phyloP scores from a whole-genome alignment of 192 early-diverging fungal species.

The Linnemannia schmuckeri region DNA sequence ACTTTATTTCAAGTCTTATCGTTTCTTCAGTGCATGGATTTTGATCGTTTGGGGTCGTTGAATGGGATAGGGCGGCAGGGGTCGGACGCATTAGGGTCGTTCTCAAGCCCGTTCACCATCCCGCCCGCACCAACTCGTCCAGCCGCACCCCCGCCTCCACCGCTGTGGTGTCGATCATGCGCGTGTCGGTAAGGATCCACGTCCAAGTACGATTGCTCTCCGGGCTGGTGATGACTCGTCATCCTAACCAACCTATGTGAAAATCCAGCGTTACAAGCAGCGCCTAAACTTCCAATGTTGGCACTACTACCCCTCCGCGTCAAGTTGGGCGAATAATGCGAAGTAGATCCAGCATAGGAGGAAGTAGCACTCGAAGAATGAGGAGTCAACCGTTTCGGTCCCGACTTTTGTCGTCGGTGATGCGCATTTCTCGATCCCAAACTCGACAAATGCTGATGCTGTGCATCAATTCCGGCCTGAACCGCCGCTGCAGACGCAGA shows the following conservation, averaged over 20 bases:
- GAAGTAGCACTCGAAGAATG: not conserved
- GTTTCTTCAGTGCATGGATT: constrained; percentile 33
- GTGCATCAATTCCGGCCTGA: constrained; percentile 29
- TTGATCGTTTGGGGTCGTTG: constrained; percentile 44
- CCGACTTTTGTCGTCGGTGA: constrained; percentile 52
- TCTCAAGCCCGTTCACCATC: not conserved
- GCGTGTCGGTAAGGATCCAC: not conserved
- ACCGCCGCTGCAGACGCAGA: constrained; percentile 34
- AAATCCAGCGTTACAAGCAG: not conserved
- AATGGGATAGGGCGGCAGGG: constrained; percentile 22
- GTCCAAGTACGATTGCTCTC: constrained; percentile 28
- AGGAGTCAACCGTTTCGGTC: constrained; percentile 37
- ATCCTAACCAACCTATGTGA: constrained; percentile 12
- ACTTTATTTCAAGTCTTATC: not conserved
- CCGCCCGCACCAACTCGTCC: not conserved
- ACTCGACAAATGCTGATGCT: not conserved
- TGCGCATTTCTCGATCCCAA: constrained; percentile 9
- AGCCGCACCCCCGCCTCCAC: not conserved
- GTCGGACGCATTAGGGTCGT: constrained; percentile 12
- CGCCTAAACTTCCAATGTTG: constrained; percentile 16
- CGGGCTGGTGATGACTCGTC: constrained; percentile 38
- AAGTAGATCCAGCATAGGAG: not conserved
- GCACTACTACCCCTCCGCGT: constrained; percentile 33
- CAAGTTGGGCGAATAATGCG: constrained; percentile 15
- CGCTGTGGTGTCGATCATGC: not conserved